These are phyloP conservation scores for Russula vinacea DNA, from an alignment of 768 basidiomycete species.

Conservation along the genomic window DNA sequence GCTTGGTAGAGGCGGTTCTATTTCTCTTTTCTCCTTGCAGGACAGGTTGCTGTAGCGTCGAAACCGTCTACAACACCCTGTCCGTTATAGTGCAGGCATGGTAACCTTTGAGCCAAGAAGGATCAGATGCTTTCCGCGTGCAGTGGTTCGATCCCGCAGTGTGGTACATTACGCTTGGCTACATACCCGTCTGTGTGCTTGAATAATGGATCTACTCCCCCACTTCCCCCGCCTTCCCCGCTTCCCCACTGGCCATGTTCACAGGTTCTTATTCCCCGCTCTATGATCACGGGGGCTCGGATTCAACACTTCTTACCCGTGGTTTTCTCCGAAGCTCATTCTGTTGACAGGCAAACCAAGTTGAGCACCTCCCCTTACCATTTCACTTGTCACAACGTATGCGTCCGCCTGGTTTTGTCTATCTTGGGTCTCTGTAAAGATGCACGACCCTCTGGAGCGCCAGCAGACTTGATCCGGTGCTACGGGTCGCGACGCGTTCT, in stretches of 20 bases:
- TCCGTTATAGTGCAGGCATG: not conserved
- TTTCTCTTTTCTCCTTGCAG: slow-evolving; percentile 4
- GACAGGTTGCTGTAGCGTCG: not conserved
- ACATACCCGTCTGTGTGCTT: slow-evolving; percentile 2
- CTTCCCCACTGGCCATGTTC: slow-evolving; percentile 14
- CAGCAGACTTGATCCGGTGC: not conserved
- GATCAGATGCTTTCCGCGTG: slow-evolving; percentile 8
- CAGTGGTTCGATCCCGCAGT: not conserved
- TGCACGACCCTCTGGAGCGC: not conserved
- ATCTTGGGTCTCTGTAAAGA: too few relatives aligned
- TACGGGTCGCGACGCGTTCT: slow-evolving; percentile 5
- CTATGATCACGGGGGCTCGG: not conserved
- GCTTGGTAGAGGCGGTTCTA: slow-evolving; percentile 7
- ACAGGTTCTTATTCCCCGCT: not conserved
- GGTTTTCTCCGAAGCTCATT: not conserved
- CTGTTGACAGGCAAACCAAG: not conserved
- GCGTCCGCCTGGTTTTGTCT: slow-evolving; percentile 1
- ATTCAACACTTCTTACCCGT: not conserved
- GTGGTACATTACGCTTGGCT: slow-evolving; percentile 5
- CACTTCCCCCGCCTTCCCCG: slow-evolving; percentile 12
- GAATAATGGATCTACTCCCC: slow-evolving; percentile 3
- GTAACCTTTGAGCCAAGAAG: not conserved
- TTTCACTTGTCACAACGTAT: slow-evolving; percentile 15
- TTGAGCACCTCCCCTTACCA: not conserved
- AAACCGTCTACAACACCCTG: slow-evolving; percentile 1